A percentile compares a stretch with the other conserved stretches of the same genome.
Conservation (phyloP, 306 rosid species). For the Ziziphus jujuba region DNA sequence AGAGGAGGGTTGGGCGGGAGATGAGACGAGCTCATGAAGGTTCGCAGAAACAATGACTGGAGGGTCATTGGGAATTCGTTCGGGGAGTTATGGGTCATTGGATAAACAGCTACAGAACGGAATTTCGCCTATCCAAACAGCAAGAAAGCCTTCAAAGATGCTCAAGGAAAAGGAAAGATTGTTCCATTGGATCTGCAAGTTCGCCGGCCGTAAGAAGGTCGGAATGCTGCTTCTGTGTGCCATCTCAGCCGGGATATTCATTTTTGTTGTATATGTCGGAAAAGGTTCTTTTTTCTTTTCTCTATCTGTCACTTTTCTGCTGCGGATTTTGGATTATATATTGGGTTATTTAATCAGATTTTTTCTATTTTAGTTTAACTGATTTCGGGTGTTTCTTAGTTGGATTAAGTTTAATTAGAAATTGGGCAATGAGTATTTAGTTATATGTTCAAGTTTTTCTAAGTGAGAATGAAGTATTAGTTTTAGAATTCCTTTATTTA, state of each 20-base stretch:
- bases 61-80: slow-evolving; percentile 87
- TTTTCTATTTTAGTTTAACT: background rate
- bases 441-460: too few species aligned
- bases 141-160: slow-evolving; percentile 78
- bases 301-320: background rate
- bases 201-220: slow-evolving; percentile 78
- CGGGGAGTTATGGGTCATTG: slow-evolving; percentile 78
- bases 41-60: slow-evolving; percentile 69
- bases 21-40: slow-evolving; percentile 49
- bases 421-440: background rate
- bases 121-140: slow-evolving; percentile 58
- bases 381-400: background rate
- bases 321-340: background rate
- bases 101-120: slow-evolving; percentile 73
- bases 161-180: slow-evolving; percentile 73
- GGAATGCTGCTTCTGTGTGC: slow-evolving; percentile 83
- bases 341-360: background rate
- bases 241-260: slow-evolving; percentile 76
- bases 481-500: background rate
- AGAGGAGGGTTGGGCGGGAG: slow-evolving; percentile 45
- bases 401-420: slow-evolving; percentile 1
- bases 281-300: slow-evolving; percentile 58
- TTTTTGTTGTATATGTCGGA: slow-evolving; percentile 79
- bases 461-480: background rate
- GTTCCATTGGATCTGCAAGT: slow-evolving; percentile 79